These are phyloP conservation scores for Lipomyces kockii DNA, from an alignment of 805 yeast genomes.

Conservation along the genomic window DNA sequence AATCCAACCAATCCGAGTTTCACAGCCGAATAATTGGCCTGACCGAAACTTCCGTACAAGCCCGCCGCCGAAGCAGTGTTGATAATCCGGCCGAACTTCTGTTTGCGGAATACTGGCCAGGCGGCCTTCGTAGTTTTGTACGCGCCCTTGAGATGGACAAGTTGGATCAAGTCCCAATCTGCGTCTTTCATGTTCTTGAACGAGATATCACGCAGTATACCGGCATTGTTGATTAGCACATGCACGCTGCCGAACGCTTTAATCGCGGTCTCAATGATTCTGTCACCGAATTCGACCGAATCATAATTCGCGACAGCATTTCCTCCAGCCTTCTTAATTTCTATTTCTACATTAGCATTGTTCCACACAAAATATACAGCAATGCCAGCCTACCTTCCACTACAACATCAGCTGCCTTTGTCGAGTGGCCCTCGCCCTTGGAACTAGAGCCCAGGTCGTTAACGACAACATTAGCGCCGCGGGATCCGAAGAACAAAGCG, in stretches of 20 bases:
- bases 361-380: not conserved
- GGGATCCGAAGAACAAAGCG: constrained; percentile 81
- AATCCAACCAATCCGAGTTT: constrained; percentile 88
- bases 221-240: constrained; percentile 90
- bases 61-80: constrained; percentile 99
- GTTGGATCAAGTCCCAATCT: constrained; percentile 77
- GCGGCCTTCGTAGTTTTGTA: constrained; percentile 84
- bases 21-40: constrained; percentile 93
- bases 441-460: constrained; percentile 90
- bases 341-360: constrained; percentile 44
- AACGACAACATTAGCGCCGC: constrained; percentile 95
- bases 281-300: constrained; percentile 83
- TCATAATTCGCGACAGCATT: constrained; percentile 92
- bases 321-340: constrained; percentile 77
- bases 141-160: constrained; percentile 90
- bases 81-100: constrained; percentile 83
- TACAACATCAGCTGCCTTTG: constrained; percentile 78
- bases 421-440: constrained; percentile 67
- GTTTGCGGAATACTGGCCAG: constrained; percentile 86
- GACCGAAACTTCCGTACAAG: constrained; percentile 95
- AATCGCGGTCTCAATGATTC: constrained; percentile 83
- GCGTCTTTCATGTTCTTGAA: constrained; percentile 83
- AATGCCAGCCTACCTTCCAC: constrained; percentile 54
- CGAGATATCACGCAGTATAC: constrained; percentile 85
- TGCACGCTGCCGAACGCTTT: constrained; percentile 88